Percentiles rank a stretch among this genome's conserved stretches.
Conservation (phyloP, 441 rosid genomes). For the Capsella rubella region DNA sequence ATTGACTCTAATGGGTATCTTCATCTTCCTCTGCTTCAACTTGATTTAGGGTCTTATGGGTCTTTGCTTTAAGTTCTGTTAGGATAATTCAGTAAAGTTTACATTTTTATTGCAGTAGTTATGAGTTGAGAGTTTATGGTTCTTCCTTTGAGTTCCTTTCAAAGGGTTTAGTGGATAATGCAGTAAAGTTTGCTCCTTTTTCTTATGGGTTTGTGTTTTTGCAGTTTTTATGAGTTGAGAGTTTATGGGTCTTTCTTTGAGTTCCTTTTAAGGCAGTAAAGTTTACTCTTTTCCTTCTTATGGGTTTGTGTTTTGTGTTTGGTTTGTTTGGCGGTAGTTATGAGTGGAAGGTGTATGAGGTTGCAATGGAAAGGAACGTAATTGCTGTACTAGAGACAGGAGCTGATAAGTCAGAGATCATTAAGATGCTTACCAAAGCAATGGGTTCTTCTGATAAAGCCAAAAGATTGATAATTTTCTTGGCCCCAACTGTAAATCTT, state of each 20-base stretch:
- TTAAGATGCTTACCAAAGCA: constrained; percentile 70
- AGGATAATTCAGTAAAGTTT: too few relatives aligned
- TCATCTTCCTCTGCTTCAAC: background rate
- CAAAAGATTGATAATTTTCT: constrained; percentile 67
- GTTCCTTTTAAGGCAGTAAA: constrained; percentile 8
- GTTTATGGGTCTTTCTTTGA: background rate
- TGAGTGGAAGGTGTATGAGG: constrained; percentile 69
- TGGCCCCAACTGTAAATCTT: constrained; percentile 86
- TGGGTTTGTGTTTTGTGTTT: constrained; percentile 50
- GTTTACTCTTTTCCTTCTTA: constrained; percentile 20
- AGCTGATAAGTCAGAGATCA: constrained; percentile 72
- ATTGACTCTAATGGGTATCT: constrained; percentile 62
- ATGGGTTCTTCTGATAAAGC: constrained; percentile 46
- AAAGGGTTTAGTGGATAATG: too few relatives aligned
- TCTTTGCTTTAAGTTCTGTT: too few relatives aligned
- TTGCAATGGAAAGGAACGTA: constrained; percentile 70
- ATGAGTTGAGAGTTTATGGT: background rate
- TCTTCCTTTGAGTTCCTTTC: too few relatives aligned
- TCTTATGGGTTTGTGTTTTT: constrained; percentile 44
- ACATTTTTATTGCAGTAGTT: too few relatives aligned
- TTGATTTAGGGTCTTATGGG: background rate
- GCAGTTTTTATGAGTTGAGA: background rate
- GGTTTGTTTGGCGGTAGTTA: constrained; percentile 20
- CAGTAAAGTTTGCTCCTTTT: constrained; percentile 24
- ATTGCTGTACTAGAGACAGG: constrained; percentile 80